A percentile compares a stretch with the other conserved stretches of the same genome.
phyloP scores from a whole-genome alignment of 2,329 filamentous ascomycete genomes.

The Cordyceps cateniannulata region DNA sequence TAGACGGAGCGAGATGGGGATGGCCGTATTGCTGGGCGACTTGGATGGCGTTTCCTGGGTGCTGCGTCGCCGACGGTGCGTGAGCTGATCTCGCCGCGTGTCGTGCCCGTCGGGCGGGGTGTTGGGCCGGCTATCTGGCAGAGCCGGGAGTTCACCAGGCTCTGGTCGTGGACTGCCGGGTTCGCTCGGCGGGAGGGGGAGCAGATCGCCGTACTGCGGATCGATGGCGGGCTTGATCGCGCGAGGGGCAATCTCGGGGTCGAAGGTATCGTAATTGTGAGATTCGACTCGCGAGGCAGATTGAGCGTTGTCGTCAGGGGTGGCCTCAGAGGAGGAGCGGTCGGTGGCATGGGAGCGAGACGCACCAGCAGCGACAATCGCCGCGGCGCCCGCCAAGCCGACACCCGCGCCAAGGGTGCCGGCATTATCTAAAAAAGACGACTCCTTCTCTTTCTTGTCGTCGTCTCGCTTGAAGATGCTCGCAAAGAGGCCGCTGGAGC shows the following conservation, averaged over 20 bases:
- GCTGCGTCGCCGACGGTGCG: slow-evolving; percentile 44
- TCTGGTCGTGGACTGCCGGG: slow-evolving; percentile 39
- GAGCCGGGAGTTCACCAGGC: slow-evolving; percentile 35
- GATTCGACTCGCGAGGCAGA: background rate
- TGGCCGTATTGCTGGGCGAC: slow-evolving; percentile 51
- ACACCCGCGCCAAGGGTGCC: slow-evolving; percentile 63
- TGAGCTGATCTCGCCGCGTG: slow-evolving; percentile 31
- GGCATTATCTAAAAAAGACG: slow-evolving; percentile 69
- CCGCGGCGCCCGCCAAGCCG: slow-evolving; percentile 51
- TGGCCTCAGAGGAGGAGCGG: slow-evolving; percentile 19
- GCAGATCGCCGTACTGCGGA: slow-evolving; percentile 57
- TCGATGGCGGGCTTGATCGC: slow-evolving; percentile 60
- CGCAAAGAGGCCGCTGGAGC: slow-evolving; percentile 40
- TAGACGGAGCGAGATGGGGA: slow-evolving; percentile 50
- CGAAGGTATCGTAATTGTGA: slow-evolving; percentile 32
- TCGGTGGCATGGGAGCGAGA: slow-evolving; percentile 29
- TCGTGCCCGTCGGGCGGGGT: slow-evolving; percentile 45
- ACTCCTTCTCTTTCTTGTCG: slow-evolving; percentile 35
- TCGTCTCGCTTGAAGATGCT: slow-evolving; percentile 39
- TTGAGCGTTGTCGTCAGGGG: slow-evolving; percentile 17
- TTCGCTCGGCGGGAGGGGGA: slow-evolving; percentile 56
- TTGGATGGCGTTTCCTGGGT: slow-evolving; percentile 40
- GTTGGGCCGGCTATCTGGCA: slow-evolving; percentile 55
- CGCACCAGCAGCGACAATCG: slow-evolving; percentile 32
- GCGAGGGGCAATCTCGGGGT: slow-evolving; percentile 52